Conservation (phyloP, 2,329 filamentous ascomycete species). For the Phoma sp. region DNA sequence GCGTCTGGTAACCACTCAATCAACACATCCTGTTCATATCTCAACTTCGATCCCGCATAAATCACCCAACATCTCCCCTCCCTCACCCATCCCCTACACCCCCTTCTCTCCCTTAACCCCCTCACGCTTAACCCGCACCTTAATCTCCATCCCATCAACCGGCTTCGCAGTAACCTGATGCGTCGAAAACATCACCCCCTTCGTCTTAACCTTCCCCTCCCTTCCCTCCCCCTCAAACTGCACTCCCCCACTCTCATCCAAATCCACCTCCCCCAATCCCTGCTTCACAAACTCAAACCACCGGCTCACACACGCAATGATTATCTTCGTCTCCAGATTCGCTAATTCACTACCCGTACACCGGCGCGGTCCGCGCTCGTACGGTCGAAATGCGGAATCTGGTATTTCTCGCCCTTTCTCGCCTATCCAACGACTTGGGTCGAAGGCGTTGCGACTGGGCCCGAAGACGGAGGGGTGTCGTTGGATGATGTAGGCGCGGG, state of each 20-base stretch:
- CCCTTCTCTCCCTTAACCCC: no score
- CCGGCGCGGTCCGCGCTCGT: constrained; percentile 60
- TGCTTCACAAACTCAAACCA: constrained; percentile 54
- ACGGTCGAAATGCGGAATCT: constrained; percentile 60
- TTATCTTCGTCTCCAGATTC: constrained; percentile 58
- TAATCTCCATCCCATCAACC: constrained; percentile 23
- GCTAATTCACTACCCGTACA: constrained; percentile 65
- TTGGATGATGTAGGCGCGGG: constrained; percentile 26
- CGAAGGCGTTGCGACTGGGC: constrained; percentile 30
- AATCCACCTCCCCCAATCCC: constrained; percentile 33
- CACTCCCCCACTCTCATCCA: constrained; percentile 9
- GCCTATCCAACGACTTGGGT: constrained; percentile 26
- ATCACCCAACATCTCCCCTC: no score
- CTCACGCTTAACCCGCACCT: constrained; percentile 14
- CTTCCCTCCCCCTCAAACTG: constrained; percentile 7
- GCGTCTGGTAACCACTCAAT: no score
- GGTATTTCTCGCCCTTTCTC: constrained; percentile 29
- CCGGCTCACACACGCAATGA: constrained; percentile 58
- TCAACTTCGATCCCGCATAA: no score
- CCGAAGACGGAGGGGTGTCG: constrained; percentile 26
- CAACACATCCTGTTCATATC: no score
- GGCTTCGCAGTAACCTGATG: constrained; percentile 24
- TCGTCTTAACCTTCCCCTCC: constrained; percentile 14
- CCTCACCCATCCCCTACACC: no score
- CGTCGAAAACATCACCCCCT: constrained; percentile 14